Base-by-base conservation (phyloP, 1,284 basidiomycete species). In the Blastosporella zonata region DNA sequence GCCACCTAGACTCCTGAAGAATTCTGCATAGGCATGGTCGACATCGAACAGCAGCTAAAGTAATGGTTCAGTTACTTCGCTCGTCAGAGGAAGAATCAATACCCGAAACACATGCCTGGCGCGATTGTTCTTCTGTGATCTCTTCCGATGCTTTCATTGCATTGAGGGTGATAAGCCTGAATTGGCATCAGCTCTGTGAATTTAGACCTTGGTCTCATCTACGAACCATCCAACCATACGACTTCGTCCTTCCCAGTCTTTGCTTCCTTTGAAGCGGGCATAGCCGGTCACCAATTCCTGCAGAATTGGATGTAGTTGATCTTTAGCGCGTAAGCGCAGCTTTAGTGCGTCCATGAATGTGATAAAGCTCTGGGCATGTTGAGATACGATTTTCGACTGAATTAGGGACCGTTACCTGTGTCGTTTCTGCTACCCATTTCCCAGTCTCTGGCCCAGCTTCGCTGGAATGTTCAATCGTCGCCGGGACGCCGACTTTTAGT, bases 271-370 rank as follows among this genome's bases (percentile, higher is more conserved):
- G 71, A 97, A 97, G 43, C 90, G 78, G 2, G 93, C 89, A 66
- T 93, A 96, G 5, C 91, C 87, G 1, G 88, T 90, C 61, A 98
- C 94, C 6, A 99, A 81, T 56, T 97, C 95, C 59, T 96, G 93
- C 38, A 99, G 67, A 55, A 97, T 84, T 0, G 95, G 95, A 65
- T 98, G 96, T 7, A 99, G 74, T 63, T 98, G 94, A 64, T 99
- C 97, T 66, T 99, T 99, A 2, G 97, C 95, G 27, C 92, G 81
- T 62, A 98, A 73, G 34, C 90, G 86, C 50, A 98, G 77, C 65
- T 96, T 96, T 41, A 98, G 77, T 0, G 95, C 96, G 61, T 99
- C 96, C 92, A 98, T 97, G 58, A 99, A 95, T 0, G 96, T 98
- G 61, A 99, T 99, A 59, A 98, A 99, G 62, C 84, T 90, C 90